Evolutionary conservation across 2,329 filamentous ascomycete species (phyloP), one percentile per base, ranked within the genome.

Genomic region (Claviceps sp.): DNA sequence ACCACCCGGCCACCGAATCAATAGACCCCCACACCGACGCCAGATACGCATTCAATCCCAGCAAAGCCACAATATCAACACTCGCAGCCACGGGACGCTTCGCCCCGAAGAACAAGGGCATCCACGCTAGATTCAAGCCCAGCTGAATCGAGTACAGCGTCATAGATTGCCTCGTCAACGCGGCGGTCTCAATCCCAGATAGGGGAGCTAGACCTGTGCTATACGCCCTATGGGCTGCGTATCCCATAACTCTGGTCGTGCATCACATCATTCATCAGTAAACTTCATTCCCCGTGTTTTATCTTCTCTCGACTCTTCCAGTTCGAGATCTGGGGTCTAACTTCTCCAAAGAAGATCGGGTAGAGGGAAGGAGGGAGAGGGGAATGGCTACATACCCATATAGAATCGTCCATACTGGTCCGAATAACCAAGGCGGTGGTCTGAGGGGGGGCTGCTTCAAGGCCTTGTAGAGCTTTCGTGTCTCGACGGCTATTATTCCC

Each of bases 61-160:
- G 73, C 8, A 96, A 73, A 0, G 82, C 76, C 29, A 86, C 68
- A 49, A 95, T 83, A 64, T 96, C 87, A 29, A 77, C 76, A 6
- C 87, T 80, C 3, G 90, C 89, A 62, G 81, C 79, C 50, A 84
- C 74, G 1, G 89, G 88, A 16, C 80, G 79, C 57, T 83, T 82
- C 49, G 84, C 63, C n/a, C 79, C 77, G 64, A 95, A 96, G 77
- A 96, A 96, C 11, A 96, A 77, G 13, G 91, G 91, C 79, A 89
- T 96, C 88, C 88, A 97, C 50, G 84, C 67, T 34, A 95, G 73
- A 66, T 96, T 96, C 49, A 96, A 74, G 11, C 77, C 86, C 6
- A 96, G 81, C 69, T 96, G 90, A 54, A 89, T 74, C 2, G 86
- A 86, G 72, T 95, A 96, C 34, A 96, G 76, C 0, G 85, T 87